Base-by-base conservation (phyloP, 2,329 filamentous ascomycete genomes). In the Trichoderma breve region DNA sequence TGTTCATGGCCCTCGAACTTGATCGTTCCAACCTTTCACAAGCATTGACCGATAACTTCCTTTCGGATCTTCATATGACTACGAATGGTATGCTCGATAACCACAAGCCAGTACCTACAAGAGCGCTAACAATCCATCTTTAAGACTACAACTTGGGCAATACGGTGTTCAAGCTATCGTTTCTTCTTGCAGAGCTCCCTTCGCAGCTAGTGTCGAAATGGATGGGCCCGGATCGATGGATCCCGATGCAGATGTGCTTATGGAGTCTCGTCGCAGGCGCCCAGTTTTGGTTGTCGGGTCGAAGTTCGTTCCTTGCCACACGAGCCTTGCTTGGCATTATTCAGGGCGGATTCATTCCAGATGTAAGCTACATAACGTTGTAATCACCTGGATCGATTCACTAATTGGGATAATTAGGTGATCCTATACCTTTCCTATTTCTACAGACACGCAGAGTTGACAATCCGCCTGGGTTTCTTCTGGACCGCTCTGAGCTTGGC, bases 391-490 rank as follows among this genome's bases (percentile, higher is more conserved):
- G 12, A 34, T 4, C n/a, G 14, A 70, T 14, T 5, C 55, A 14
- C 12, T 74, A 39, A 58, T 78, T 15, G 67, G 2, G 5, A 57
- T 32, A 8, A 8, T 4, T 18, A 70, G 68, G 47, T 75, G 24
- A 68, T 72, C 9, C 82, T 92, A 0, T 94, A 91, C 80, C 83
- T 93, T 6, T 90, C 88, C 4, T 94, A 94, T 79, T 95, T 91
- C 80, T 95, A 94, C 82, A 94, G 89, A 60, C 88, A 88, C 0
- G 85, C 85, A 67, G 92, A 94, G 78, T 83, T 95, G 0, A 91
- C 92, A 0, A 86, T 87, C 12, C 87, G 92, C 1, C 81, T 94
- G 21, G 88, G 77, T 12, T 88, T 75, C 88, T 94, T 94, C 81
- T 94, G 92, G 92, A 89, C 89, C 0, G 86, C 90, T 0, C 88